Conservation (phyloP, 2,329 filamentous ascomycete species). For the Fusarium continuum region DNA sequence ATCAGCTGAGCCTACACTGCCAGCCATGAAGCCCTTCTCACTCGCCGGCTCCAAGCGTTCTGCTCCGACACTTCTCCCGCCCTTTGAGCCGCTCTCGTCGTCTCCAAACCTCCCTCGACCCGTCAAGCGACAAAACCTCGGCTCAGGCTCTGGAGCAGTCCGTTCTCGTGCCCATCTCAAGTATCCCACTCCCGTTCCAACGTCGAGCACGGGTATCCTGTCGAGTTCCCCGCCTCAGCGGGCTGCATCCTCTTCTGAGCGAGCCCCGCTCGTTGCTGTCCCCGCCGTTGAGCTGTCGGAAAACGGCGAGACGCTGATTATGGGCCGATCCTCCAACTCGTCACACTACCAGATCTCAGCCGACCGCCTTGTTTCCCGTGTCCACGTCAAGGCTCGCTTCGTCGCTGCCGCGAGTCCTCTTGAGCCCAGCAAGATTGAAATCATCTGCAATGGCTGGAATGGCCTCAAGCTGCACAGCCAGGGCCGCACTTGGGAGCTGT, state of each 20-base stretch:
- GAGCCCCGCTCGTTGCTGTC: constrained; percentile 82
- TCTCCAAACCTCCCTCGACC: constrained; percentile 77
- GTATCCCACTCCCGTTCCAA: constrained; percentile 94
- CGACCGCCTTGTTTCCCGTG: constrained; percentile 90
- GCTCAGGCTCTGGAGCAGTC: constrained; percentile 13
- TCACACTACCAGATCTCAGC: constrained; percentile 95
- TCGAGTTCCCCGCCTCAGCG: constrained; percentile 81
- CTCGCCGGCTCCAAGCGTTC: constrained; percentile 66
- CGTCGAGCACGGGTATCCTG: constrained; percentile 90
- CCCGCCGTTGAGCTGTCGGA: constrained; percentile 83
- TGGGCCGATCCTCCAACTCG: constrained; percentile 94
- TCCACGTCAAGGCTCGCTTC: constrained; percentile 90
- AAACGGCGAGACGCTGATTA: constrained; percentile 81
- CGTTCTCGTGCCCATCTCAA: constrained; percentile 62
- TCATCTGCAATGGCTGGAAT: constrained; percentile 95
- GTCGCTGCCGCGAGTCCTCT: constrained; percentile 73
- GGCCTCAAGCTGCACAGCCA: constrained; percentile 92
- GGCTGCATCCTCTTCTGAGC: constrained; percentile 73
- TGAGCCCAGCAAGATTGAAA: constrained; percentile 81
- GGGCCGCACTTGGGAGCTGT: constrained; percentile 84
- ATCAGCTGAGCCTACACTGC: constrained; percentile 49
- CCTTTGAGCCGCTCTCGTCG: constrained; percentile 83
- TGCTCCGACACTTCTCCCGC: constrained; percentile 75
- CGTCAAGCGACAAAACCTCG: constrained; percentile 70
- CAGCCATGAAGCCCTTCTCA: constrained; percentile 39